Evolutionary conservation across 768 basidiomycete species (phyloP).

Genomic region (Lentinus brumalis): DNA sequence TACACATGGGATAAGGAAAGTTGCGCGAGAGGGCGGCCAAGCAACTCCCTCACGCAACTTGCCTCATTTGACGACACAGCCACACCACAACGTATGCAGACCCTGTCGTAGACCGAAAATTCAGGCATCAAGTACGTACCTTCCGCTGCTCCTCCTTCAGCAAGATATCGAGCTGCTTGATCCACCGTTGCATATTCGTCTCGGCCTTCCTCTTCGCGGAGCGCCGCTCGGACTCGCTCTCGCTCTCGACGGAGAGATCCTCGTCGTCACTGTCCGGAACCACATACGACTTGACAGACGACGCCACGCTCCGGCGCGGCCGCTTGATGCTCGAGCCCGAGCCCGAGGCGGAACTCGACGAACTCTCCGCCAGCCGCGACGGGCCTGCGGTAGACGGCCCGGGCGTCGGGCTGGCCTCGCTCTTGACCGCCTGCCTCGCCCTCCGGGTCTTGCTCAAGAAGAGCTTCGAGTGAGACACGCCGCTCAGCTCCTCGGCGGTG

Average conservation of each 20-base stretch:
- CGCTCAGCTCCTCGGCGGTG: constrained; percentile 32
- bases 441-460: not conserved
- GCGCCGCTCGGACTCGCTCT: constrained; percentile 28
- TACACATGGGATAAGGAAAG: not conserved
- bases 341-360: not conserved
- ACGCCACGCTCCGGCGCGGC: constrained; percentile 58
- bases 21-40: not conserved
- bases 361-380: constrained; percentile 11
- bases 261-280: constrained; percentile 77
- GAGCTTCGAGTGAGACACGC: constrained; percentile 23
- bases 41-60: too few species aligned
- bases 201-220: constrained; percentile 40
- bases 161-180: constrained; percentile 61
- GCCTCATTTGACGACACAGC: not conserved
- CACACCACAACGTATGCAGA: not conserved
- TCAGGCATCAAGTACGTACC: constrained; percentile 39
- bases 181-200: constrained; percentile 62
- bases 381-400: constrained; percentile 26
- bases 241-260: constrained; percentile 43
- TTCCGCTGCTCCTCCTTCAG: constrained; percentile 70
- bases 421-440: constrained; percentile 13
- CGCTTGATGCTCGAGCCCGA: constrained; percentile 44
- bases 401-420: constrained; percentile 38
- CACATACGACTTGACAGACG: constrained; percentile 58
- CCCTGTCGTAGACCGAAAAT: not conserved